Conservation (phyloP, 164 flowering plant genomes). For the Vitis riparia region DNA sequence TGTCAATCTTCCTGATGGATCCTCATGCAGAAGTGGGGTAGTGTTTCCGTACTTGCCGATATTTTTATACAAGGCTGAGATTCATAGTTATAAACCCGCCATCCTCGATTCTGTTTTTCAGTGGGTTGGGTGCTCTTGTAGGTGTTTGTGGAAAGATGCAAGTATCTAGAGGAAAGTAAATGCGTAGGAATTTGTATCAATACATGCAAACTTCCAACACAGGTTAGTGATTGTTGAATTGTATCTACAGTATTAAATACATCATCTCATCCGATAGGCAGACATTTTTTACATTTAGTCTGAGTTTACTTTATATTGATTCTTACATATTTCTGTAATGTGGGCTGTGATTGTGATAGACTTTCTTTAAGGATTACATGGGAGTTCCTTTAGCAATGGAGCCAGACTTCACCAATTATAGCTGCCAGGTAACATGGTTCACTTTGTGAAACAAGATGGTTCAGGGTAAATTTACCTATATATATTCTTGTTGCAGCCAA, state of each 20-base stretch:
- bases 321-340: not conserved
- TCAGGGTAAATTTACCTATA: not conserved
- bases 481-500: too few relatives aligned
- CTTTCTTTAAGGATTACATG: constrained; percentile 83
- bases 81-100: too few relatives aligned
- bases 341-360: constrained; percentile 26
- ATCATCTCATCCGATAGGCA: not conserved
- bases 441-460: not conserved
- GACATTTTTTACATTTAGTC: not conserved
- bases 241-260: not conserved
- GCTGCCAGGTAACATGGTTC: constrained; percentile 75
- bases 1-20: constrained; percentile 74
- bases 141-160: constrained; percentile 95
- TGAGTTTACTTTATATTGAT: not conserved
- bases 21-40: constrained; percentile 79
- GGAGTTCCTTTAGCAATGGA: constrained; percentile 94
- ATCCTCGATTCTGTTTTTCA: too few relatives aligned
- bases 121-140: constrained; percentile 16
- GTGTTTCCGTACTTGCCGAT: not conserved
- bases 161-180: constrained; percentile 91
- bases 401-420: constrained; percentile 83
- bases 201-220: constrained; percentile 95
- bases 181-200: constrained; percentile 85
- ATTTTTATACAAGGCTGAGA: too few relatives aligned
- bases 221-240: constrained; percentile 42